Evolutionary conservation across 805 yeast species (phyloP).

Genomic region (Sungouiella blattae): DNA sequence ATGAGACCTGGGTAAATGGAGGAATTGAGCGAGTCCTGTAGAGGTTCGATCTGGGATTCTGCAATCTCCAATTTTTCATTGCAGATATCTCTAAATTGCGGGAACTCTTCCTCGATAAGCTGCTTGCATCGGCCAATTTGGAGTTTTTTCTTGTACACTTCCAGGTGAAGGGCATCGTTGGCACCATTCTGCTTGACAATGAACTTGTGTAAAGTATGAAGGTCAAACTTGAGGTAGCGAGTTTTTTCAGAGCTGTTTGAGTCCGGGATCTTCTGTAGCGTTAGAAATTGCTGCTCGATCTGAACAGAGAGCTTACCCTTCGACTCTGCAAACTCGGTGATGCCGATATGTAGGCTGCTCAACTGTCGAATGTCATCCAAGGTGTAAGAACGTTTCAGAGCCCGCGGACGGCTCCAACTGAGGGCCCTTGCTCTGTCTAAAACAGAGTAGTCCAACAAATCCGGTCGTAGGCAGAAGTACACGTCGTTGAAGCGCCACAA

Average conservation of each 20-base stretch:
- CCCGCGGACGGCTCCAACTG: not conserved
- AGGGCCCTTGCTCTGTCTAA: not conserved
- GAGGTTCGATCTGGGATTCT: conserved; percentile 25
- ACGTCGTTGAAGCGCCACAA: conserved; percentile 11
- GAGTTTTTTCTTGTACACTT: conserved; percentile 21
- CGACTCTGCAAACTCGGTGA: conserved; percentile 25
- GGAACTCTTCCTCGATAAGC: conserved; percentile 14
- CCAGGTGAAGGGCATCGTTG: conserved; percentile 23
- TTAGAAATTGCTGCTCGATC: conserved; percentile 12
- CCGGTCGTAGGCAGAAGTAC: conserved; percentile 6
- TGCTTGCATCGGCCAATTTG: conserved; percentile 17
- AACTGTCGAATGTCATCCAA: conserved; percentile 13
- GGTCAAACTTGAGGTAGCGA: conserved; percentile 6
- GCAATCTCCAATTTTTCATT: conserved; percentile 23
- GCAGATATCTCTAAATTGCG: conserved; percentile 13
- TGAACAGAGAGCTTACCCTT: conserved; percentile 21
- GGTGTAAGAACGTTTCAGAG: conserved; percentile 8
- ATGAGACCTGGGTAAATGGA: conserved; percentile 22
- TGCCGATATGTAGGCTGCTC: conserved; percentile 9
- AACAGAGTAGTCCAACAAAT: not conserved
- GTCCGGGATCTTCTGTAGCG: too few species aligned
- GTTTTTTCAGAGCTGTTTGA: conserved; percentile 2
- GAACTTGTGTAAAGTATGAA: conserved; percentile 11
- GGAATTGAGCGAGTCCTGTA: conserved; percentile 20
- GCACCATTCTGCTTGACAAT: conserved; percentile 17